These are phyloP conservation scores for Drechslerella dactyloides DNA, from an alignment of 2,329 filamentous ascomycete genomes.

Conservation along the genomic window DNA sequence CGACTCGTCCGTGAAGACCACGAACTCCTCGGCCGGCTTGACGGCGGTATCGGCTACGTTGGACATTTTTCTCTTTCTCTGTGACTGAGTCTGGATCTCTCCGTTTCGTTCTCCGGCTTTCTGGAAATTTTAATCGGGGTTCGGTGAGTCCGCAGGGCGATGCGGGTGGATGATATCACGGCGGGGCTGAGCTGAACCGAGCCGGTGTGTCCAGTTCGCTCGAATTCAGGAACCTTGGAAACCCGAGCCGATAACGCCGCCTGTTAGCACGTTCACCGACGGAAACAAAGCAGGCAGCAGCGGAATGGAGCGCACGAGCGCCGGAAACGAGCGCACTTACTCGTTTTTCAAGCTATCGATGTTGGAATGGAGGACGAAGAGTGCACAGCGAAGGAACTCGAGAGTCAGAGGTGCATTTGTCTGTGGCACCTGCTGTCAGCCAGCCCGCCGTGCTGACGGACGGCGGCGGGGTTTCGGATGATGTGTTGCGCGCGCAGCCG, in stretches of 20 bases:
- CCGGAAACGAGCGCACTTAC: too few relatives aligned
- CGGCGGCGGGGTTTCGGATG: conserved; percentile 47
- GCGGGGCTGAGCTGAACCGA: conserved; percentile 47
- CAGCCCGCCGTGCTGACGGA: conserved; percentile 18
- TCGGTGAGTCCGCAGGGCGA: conserved; percentile 39
- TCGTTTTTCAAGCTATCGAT: too few relatives aligned
- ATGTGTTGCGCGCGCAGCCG: conserved; percentile 39
- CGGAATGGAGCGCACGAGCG: neutral
- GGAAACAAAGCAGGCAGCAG: neutral
- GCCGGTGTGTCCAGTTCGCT: neutral
- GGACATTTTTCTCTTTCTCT: conserved; percentile 34
- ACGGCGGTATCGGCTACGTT: conserved; percentile 27
- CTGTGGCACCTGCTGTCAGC: conserved; percentile 15
- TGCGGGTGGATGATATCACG: conserved; percentile 45
- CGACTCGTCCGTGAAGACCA: conserved; percentile 39
- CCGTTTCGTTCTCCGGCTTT: conserved; percentile 10
- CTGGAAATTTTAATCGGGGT: conserved; percentile 25
- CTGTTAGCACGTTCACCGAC: neutral
- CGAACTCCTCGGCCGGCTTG: conserved; percentile 48
- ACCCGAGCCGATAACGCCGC: conserved; percentile 20
- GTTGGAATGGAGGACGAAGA: neutral
- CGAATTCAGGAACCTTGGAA: conserved; percentile 1
- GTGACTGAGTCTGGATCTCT: conserved; percentile 1
- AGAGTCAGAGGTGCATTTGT: neutral
- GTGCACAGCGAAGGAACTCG: neutral